phyloP scores from a whole-genome alignment of 1,284 basidiomycete species.

The Termitomyces sp. region DNA sequence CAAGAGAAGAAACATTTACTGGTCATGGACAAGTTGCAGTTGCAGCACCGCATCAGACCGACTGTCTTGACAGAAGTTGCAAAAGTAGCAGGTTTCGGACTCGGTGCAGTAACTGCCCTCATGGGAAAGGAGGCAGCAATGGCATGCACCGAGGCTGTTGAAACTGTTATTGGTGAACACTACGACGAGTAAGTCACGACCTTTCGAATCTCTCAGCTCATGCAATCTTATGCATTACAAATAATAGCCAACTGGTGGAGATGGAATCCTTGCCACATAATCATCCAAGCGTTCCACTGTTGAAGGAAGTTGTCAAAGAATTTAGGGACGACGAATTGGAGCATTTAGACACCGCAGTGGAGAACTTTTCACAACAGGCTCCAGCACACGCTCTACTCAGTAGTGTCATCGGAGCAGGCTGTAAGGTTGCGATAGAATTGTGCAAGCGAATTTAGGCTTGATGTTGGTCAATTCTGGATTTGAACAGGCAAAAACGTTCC shows the following conservation, averaged over 20 bases:
- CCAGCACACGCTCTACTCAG: constrained; percentile 90
- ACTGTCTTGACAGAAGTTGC: constrained; percentile 83
- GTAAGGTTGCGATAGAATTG: constrained; percentile 85
- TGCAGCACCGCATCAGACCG: constrained; percentile 82
- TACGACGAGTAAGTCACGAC: constrained; percentile 83
- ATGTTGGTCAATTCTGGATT: background rate
- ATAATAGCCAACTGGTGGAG: constrained; percentile 68
- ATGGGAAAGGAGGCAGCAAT: constrained; percentile 93
- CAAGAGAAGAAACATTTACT: constrained; percentile 90
- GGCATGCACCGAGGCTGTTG: constrained; percentile 97
- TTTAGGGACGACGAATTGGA: constrained; percentile 94
- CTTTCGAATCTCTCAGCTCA: background rate
- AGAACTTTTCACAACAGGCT: constrained; percentile 85
- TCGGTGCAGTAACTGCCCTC: constrained; percentile 83
- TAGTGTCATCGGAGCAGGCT: constrained; percentile 81
- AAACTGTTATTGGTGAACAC: constrained; percentile 97
- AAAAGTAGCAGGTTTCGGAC: constrained; percentile 78
- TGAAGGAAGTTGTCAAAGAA: constrained; percentile 76
- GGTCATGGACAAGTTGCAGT: constrained; percentile 80
- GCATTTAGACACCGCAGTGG: constrained; percentile 90
- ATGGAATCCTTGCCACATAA: constrained; percentile 55
- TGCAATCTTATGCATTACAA: background rate
- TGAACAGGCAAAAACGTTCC: background rate
- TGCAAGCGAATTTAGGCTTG: constrained; percentile 73
- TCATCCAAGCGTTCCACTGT: constrained; percentile 77